Base-by-base conservation (phyloP, 2,329 filamentous ascomycete genomes). In the Aplosporella prunicola region DNA sequence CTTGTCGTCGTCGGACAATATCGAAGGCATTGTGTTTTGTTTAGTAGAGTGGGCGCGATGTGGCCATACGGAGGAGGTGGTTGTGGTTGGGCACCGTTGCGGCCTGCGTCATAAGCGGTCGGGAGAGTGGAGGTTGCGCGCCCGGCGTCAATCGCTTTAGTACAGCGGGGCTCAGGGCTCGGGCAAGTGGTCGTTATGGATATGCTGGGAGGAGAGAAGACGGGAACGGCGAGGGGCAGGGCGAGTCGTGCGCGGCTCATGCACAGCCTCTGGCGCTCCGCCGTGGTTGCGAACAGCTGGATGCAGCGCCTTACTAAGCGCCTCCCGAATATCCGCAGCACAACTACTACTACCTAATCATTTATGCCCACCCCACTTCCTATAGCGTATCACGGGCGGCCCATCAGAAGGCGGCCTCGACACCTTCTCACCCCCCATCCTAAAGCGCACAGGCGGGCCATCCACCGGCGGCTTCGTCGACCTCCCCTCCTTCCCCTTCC, bases 1-100 rank as follows among this genome's bases (percentile, higher is more conserved):
- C 72, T 93, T 95, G 68, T 98, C 91, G 54, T 88, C 82, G 55
- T 95, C 89, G 58, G 72, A 84, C 40, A 98, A 76, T 47, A 93
- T 76, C 13, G 74, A 76, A 41, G 74, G 73, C 64, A 68, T 68
- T 36, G 45, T 48, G 26, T 18, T 13, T 35, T 23, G 17, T 44
- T 33, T 17, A n/a, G 30, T 29, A 6, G 30, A 10, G 28, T 16
- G 20, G 14, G 29, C 24, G 29, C 30, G 16, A 32, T 26, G 25
- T 32, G 22, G 29, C 27, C 28, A 39, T 26, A 34, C 25, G 37
- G 32, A 36, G 17, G 23, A 11, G 27, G 13, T 10, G 32, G 39
- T n/a, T n/a, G n/a, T 32, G 39, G 39, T 41, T 32, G 39, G 33
- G 39, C 39, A 35, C 20, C 32, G 27, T 41, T 32, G 26, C 27